Conservation (phyloP, 2,329 filamentous ascomycete species). For the Ophioceras dolichostomum region DNA sequence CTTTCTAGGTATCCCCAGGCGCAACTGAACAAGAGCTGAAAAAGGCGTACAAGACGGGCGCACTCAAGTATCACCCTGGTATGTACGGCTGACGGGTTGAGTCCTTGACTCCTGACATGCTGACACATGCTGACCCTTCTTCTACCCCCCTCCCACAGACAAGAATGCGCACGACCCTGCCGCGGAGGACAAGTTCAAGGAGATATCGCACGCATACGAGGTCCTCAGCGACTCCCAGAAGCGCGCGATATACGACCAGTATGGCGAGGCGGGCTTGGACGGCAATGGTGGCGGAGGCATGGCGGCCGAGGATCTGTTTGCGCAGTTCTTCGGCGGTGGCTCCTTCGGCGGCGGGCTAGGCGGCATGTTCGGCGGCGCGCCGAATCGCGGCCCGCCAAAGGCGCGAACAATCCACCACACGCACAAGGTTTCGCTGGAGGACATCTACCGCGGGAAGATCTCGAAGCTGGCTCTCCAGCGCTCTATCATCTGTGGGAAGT, state of each 20-base stretch:
- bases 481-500: conserved; percentile 92
- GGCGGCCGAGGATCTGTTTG: conserved; percentile 92
- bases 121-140: neutral
- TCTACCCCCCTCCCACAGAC: conserved; percentile 38
- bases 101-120: neutral
- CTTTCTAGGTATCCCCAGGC: conserved; percentile 61
- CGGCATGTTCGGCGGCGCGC: conserved; percentile 67
- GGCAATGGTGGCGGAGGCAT: conserved; percentile 71
- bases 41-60: conserved; percentile 76
- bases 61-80: conserved; percentile 78
- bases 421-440: conserved; percentile 95
- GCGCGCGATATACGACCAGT: conserved; percentile 87
- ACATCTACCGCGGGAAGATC: conserved; percentile 95
- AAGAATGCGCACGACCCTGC: conserved; percentile 93
- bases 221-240: conserved; percentile 86
- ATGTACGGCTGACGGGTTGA: conserved; percentile 25
- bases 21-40: conserved; percentile 81
- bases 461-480: conserved; percentile 96
- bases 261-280: conserved; percentile 93
- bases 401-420: conserved; percentile 95
- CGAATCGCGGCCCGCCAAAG: conserved; percentile 69
- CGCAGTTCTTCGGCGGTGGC: conserved; percentile 80
- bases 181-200: conserved; percentile 97
- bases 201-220: conserved; percentile 92
- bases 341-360: conserved; percentile 63